Evolutionary conservation across 345 rosid genomes (phyloP), one percentile per base, ranked within the genome.

Genomic region (Streptanthus diversifolius): DNA sequence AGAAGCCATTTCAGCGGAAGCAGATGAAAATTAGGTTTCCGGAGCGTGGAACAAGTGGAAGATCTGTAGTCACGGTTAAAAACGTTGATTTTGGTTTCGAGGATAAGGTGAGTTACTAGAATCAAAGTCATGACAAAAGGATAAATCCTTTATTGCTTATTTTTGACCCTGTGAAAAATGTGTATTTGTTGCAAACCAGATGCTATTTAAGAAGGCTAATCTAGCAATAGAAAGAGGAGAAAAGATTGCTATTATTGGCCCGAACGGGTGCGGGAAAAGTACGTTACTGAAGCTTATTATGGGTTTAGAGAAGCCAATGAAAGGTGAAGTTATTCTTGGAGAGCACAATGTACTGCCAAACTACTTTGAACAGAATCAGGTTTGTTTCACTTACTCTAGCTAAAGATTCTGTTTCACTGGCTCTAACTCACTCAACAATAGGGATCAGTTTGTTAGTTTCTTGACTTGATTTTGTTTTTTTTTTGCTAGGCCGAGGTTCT

Each of bases 321-420:
- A 72, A 32, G 98, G 98, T 53, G 90, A 88, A 79, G 85, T 93
- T 64, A 33, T 85, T 52, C 89, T 87, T 1, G 97, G 97, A 68
- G 96, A 93, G 72, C 95, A 93, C 83, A 93, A 89, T 78, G 96
- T 93, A 37, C 70, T 93, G 18, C 98, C 95, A 67, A 93, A 93
- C 85, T 93, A 93, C 83, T 93, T 93, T 77, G 98, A 93, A 81
- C 98, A 93, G 84, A 93, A 93, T 79, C 98, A 93, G 95, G 98
- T 90, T 2, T 53, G 83, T 64, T 33, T 12, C 49, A 29, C 15
- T 48, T 3, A 3, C 22, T 32, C 1, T 22, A 14, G 47, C 55
- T 54, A 35, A 19, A n/a, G n/a, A n/a, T n/a, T n/a, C n/a, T 53
- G 83, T 64, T 33, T 12, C 49, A 29, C 15, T 48, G 4, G 5